phyloP scores from a whole-genome alignment of 2,329 filamentous ascomycete genomes.

The Drechslera avenae region DNA sequence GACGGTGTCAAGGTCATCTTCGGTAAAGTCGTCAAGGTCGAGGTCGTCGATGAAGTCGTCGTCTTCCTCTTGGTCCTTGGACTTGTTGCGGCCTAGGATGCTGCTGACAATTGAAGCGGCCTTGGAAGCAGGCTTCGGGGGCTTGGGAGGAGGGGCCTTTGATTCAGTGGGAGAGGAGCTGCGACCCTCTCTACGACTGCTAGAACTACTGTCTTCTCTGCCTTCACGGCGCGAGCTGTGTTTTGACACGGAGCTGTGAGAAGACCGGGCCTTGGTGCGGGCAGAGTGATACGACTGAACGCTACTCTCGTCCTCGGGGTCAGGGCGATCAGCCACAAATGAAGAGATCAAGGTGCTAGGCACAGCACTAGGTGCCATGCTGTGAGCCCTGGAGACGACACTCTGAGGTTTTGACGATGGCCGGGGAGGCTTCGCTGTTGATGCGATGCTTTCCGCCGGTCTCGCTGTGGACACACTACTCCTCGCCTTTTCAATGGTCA shows the following conservation, averaged over 20 bases:
- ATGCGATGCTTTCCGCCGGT: conserved; percentile 20
- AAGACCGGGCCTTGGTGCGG: conserved; percentile 42
- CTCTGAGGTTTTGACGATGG: conserved; percentile 18
- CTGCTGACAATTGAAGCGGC: conserved; percentile 44
- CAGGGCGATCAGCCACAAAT: conserved; percentile 42
- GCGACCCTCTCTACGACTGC: conserved; percentile 29
- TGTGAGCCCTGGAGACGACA: conserved; percentile 12
- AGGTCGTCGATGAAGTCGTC: conserved; percentile 44
- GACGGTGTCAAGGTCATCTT: conserved; percentile 51
- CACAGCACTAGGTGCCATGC: conserved; percentile 9
- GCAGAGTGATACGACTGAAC: conserved; percentile 42
- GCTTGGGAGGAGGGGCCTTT: conserved; percentile 24
- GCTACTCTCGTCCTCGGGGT: conserved; percentile 39
- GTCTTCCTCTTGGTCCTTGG: conserved; percentile 29
- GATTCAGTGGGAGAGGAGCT: conserved; percentile 31
- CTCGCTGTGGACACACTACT: conserved; percentile 24
- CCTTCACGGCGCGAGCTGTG: conserved; percentile 33
- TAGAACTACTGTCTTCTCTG: conserved; percentile 2
- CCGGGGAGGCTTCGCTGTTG: conserved; percentile 9
- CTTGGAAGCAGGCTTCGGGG: conserved; percentile 30
- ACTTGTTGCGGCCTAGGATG: conserved; percentile 44
- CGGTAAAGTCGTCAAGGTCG: conserved; percentile 41
- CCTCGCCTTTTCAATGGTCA: conserved; percentile 29
- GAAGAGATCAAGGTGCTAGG: conserved; percentile 47
- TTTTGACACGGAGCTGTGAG: conserved; percentile 33